phyloP scores from a whole-genome alignment of 2,329 filamentous ascomycete species.

The Ascochyta koolunga region DNA sequence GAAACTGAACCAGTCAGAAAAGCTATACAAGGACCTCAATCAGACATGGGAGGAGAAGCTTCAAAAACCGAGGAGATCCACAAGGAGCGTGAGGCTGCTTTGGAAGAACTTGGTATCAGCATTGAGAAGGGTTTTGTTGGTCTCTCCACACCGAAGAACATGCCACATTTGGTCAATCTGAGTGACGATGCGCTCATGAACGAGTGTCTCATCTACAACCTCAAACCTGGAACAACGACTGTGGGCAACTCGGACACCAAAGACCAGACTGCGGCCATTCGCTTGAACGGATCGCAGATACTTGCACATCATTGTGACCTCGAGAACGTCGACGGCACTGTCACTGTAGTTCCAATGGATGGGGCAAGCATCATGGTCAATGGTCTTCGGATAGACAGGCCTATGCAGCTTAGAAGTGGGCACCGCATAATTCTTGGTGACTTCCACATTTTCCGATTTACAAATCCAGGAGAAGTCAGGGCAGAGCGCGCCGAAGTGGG shows the following conservation, averaged over 20 bases:
- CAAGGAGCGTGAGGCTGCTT: conserved; percentile 91
- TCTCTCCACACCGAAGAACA: conserved; percentile 95
- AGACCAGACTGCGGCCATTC: conserved; percentile 78
- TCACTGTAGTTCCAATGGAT: conserved; percentile 87
- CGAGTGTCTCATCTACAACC: conserved; percentile 96
- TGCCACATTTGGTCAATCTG: conserved; percentile 97
- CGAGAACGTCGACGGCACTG: conserved; percentile 89
- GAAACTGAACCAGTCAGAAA: conserved; percentile 94
- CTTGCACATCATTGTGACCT: conserved; percentile 91
- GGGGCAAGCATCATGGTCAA: conserved; percentile 99
- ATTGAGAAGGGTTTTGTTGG: conserved; percentile 99
- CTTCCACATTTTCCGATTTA: conserved; percentile 98
- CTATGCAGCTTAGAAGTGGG: conserved; percentile 85
- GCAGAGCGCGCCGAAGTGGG: conserved; percentile 84
- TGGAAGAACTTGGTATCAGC: conserved; percentile 97
- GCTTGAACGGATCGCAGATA: conserved; percentile 92
- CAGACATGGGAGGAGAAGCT: conserved; percentile 99
- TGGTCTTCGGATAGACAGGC: conserved; percentile 84
- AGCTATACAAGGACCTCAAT: conserved; percentile 92
- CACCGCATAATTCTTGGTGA: conserved; percentile 95
- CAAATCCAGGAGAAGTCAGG: conserved; percentile 93
- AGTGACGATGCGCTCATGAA: conserved; percentile 82
- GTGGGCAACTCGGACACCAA: conserved; percentile 93
- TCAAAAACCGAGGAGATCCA: conserved; percentile 95
- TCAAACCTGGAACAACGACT: conserved; percentile 92